Percentiles rank a stretch among this genome's conserved stretches.
phyloP scores from a whole-genome alignment of 345 rosid species.

The Crucihimalaya himalaica region DNA sequence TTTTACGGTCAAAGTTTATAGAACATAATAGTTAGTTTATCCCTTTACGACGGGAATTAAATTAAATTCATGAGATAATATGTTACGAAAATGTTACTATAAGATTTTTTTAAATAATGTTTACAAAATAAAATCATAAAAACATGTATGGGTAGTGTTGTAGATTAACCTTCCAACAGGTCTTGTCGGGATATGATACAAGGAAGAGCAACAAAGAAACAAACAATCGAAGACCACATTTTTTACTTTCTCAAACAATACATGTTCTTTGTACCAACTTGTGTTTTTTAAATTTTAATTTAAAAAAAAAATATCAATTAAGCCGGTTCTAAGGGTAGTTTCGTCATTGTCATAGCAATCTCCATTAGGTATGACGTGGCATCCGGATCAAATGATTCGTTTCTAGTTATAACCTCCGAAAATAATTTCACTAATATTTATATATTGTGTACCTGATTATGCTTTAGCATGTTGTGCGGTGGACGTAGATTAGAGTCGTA shows the following conservation, averaged over 20 bases:
- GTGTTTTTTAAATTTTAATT: background rate
- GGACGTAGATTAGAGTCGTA: constrained; percentile 17
- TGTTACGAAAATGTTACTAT: background rate
- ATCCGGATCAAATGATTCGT: constrained; percentile 23
- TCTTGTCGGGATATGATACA: constrained; percentile 26
- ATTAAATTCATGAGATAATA: no score
- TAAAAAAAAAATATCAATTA: no score
- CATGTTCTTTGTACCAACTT: constrained; percentile 37
- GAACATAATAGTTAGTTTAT: no score
- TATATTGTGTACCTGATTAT: constrained; percentile 38
- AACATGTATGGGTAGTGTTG: constrained; percentile 30
- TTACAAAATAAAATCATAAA: background rate
- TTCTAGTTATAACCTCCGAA: constrained; percentile 36
- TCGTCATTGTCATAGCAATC: constrained; percentile 6
- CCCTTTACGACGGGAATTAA: no score
- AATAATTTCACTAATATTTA: constrained; percentile 3
- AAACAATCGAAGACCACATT: constrained; percentile 16
- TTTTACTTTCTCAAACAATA: constrained; percentile 20
- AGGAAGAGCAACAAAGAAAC: constrained; percentile 30
- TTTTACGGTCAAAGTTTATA: background rate
- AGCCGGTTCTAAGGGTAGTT: constrained; percentile 14
- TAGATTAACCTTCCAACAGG: constrained; percentile 24
- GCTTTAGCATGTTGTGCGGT: constrained; percentile 34
- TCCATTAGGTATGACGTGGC: constrained; percentile 33
- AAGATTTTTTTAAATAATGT: background rate